phyloP scores from a whole-genome alignment of 441 rosid species.

The Flueggea neowawraea region DNA sequence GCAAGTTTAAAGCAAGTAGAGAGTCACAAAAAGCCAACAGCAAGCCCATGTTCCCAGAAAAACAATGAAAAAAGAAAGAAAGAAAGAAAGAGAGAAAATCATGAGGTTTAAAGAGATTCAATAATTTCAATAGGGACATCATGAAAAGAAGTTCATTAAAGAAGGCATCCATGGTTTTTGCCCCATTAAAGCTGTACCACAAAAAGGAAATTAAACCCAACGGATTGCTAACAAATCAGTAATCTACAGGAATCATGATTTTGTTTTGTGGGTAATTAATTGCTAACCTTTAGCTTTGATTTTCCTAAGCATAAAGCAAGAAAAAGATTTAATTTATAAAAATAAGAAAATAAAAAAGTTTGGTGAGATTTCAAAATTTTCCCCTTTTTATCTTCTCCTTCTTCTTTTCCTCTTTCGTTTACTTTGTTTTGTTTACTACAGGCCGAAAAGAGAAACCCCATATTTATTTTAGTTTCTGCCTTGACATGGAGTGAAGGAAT shows the following conservation, averaged over 20 bases:
- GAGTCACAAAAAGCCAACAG: slow-evolving; percentile 22
- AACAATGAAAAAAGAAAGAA: background rate
- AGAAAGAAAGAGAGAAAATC: slow-evolving; percentile 10
- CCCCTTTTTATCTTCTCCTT: too few relatives aligned
- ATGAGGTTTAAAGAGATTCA: slow-evolving; percentile 20
- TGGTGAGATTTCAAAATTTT: too few relatives aligned
- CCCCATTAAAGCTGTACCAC: slow-evolving; percentile 25
- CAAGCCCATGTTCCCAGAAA: slow-evolving; percentile 37
- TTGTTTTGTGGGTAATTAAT: too few relatives aligned
- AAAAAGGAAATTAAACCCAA: slow-evolving; percentile 11
- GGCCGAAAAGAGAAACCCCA: too few relatives aligned
- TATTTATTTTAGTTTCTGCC: too few relatives aligned
- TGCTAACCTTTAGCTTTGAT: too few relatives aligned
- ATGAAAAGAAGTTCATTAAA: slow-evolving; percentile 53
- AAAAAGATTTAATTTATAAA: too few relatives aligned
- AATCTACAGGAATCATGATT: too few relatives aligned
- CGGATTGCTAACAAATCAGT: background rate
- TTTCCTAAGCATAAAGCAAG: too few relatives aligned
- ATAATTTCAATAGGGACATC: slow-evolving; percentile 42
- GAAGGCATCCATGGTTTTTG: slow-evolving; percentile 38
- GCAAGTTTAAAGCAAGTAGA: slow-evolving; percentile 6
- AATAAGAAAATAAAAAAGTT: too few relatives aligned
- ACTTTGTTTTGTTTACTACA: too few relatives aligned
- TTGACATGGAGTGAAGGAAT: background rate
- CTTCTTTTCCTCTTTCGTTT: too few relatives aligned